Conservation (phyloP, 305 asterid genomes). For the Ilex paraguariensis region DNA sequence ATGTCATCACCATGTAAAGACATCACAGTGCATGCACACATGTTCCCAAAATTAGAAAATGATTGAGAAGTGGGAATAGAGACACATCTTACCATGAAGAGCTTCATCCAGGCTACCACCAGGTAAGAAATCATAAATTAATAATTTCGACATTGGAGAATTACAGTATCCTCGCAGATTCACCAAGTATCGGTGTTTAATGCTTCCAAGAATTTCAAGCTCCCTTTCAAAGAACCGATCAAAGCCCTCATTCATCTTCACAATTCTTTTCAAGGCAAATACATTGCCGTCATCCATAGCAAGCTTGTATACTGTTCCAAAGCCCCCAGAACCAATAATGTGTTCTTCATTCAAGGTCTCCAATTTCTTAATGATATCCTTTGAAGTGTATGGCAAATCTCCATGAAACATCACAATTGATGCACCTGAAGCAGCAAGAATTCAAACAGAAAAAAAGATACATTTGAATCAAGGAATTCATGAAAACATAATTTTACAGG, state of each 20-base stretch:
- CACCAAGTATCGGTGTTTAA: constrained; percentile 85
- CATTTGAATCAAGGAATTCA: constrained; percentile 3
- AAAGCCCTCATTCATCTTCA: constrained; percentile 87
- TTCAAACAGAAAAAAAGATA: constrained; percentile 10
- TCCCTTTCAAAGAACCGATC: constrained; percentile 94
- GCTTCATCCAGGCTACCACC: constrained; percentile 99
- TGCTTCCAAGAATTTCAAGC: constrained; percentile 98
- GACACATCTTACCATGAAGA: constrained; percentile 66
- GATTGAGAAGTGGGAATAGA: neutral
- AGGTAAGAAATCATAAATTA: constrained; percentile 80
- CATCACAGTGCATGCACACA: too few species aligned
- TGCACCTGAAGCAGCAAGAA: constrained; percentile 62
- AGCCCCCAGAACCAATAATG: constrained; percentile 93
- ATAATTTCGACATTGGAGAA: constrained; percentile 83
- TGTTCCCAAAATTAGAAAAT: neutral
- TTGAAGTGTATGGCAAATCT: constrained; percentile 92
- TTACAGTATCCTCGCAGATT: constrained; percentile 98
- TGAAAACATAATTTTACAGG: neutral
- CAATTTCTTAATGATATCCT: constrained; percentile 80
- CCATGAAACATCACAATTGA: constrained; percentile 96
- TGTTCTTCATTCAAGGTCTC: constrained; percentile 84
- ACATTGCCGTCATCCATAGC: constrained; percentile 94
- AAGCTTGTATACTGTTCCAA: constrained; percentile 96
- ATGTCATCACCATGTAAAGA: too few species aligned
- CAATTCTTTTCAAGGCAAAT: constrained; percentile 89